Conservation (phyloP, 2,329 filamentous ascomycete species). For the Thielaviopsis ethacetica region DNA sequence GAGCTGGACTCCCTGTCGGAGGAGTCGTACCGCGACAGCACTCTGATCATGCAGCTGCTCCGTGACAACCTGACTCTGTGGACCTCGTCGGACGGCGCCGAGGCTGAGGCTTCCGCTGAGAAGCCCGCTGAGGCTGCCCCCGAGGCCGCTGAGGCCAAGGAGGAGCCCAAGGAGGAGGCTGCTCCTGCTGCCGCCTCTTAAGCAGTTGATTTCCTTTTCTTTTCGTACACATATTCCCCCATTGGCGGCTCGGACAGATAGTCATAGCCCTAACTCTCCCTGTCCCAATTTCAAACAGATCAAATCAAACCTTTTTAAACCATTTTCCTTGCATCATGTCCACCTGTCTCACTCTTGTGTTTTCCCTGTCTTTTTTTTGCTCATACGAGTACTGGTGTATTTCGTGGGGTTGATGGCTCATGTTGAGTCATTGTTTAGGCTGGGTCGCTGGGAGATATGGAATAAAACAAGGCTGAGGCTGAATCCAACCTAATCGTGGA, state of each 20-base stretch:
- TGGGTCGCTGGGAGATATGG: neutral
- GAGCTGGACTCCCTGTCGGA: conserved; percentile 93
- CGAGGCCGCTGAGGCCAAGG: conserved; percentile 26
- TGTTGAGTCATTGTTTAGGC: neutral
- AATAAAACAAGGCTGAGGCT: neutral
- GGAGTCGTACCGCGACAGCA: conserved; percentile 98
- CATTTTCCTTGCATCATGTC: neutral
- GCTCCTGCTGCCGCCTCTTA: conserved; percentile 21
- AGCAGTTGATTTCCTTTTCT: conserved; percentile 8
- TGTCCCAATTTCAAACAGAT: conserved; percentile 9
- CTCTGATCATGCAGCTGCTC: conserved; percentile 97
- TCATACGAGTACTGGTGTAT: neutral
- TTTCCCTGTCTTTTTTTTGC: neutral
- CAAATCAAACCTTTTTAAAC: conserved; percentile 3
- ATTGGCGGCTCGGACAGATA: neutral
- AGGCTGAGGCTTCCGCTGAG: conserved; percentile 46
- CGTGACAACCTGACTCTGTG: conserved; percentile 96
- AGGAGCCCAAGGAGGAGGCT: conserved; percentile 30
- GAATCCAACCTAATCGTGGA: neutral
- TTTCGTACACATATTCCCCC: conserved; percentile 5
- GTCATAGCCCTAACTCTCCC: conserved; percentile 4
- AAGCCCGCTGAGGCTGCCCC: conserved; percentile 38
- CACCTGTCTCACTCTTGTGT: neutral
- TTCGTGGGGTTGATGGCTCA: neutral
- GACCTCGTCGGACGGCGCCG: conserved; percentile 83